Evolutionary conservation across 129 eudicot genomes (phyloP).

Genomic region (Helichrysum umbraculigerum): DNA sequence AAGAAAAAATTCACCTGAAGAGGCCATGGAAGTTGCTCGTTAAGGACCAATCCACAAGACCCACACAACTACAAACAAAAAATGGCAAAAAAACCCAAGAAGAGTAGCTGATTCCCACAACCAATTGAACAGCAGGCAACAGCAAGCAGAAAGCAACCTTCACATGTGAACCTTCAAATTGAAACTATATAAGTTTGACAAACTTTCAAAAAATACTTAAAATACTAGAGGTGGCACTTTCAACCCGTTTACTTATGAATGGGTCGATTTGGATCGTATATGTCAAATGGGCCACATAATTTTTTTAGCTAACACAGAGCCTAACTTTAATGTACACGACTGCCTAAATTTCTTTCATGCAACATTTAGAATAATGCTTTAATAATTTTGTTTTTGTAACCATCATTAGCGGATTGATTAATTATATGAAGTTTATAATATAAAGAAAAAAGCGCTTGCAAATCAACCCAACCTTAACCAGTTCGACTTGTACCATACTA

Average conservation of each 20-base stretch:
- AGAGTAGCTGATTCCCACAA: conserved; percentile 56
- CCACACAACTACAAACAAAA: conserved; percentile 61
- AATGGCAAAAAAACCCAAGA: conserved; percentile 61
- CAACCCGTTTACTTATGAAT: background rate
- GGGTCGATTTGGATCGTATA: background rate
- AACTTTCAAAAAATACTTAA: background rate
- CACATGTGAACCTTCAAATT: conserved; percentile 47
- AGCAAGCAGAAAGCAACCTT: conserved; percentile 52
- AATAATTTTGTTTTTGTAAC: background rate
- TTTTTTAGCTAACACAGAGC: background rate
- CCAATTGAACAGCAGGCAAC: conserved; percentile 54
- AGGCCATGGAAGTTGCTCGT: conserved; percentile 60
- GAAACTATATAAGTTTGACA: conserved; percentile 19
- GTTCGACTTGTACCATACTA: background rate
- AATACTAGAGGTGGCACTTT: background rate
- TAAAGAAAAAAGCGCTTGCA: background rate
- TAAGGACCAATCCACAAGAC: conserved; percentile 63
- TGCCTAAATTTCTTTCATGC: background rate
- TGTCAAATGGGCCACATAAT: background rate
- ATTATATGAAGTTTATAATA: background rate
- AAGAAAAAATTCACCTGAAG: conserved; percentile 38
- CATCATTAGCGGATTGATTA: background rate
- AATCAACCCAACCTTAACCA: background rate
- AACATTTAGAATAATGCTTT: background rate
- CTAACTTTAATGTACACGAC: background rate